phyloP scores from a whole-genome alignment of 306 rosid genomes.

The Psophocarpus tetragonolobus region DNA sequence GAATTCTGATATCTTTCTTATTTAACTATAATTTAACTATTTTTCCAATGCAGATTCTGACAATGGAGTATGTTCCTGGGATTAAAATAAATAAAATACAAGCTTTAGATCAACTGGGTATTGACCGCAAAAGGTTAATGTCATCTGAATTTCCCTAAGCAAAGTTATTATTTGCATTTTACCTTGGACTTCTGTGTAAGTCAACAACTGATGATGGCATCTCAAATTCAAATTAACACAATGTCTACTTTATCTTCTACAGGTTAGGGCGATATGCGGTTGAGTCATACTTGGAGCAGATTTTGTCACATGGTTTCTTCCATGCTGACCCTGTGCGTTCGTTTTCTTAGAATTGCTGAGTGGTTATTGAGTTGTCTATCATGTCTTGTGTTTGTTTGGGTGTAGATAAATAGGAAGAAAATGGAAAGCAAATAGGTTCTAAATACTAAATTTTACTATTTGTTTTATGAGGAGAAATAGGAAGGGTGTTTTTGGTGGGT shows the following conservation, averaged over 20 bases:
- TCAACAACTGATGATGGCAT: slow-evolving; percentile 13
- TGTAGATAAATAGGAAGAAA: neutral
- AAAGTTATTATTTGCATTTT: slow-evolving; percentile 10
- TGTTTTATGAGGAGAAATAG: neutral
- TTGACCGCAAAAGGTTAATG: slow-evolving; percentile 83
- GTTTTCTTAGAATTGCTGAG: neutral
- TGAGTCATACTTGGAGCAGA: slow-evolving; percentile 98
- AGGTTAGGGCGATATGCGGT: slow-evolving; percentile 96
- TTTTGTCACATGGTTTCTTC: slow-evolving; percentile 97
- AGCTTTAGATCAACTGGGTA: slow-evolving; percentile 96
- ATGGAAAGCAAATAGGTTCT: neutral
- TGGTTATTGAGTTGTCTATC: slow-evolving; percentile 21
- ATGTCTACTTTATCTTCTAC: slow-evolving; percentile 32
- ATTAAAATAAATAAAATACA: slow-evolving; percentile 92
- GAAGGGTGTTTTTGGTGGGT: neutral
- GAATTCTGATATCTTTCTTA: slow-evolving; percentile 7
- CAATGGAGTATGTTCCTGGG: slow-evolving; percentile 99
- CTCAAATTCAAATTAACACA: slow-evolving; percentile 8
- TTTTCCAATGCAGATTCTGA: slow-evolving; percentile 67
- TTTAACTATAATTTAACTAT: slow-evolving; percentile 18
- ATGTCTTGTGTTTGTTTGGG: neutral
- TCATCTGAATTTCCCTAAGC: slow-evolving; percentile 20
- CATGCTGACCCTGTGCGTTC: slow-evolving; percentile 96
- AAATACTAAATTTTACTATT: neutral
- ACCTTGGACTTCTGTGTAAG: slow-evolving; percentile 31